These are phyloP conservation scores for Rugonectria rugulosa DNA, from an alignment of 2,329 filamentous ascomycete genomes.

Conservation along the genomic window DNA sequence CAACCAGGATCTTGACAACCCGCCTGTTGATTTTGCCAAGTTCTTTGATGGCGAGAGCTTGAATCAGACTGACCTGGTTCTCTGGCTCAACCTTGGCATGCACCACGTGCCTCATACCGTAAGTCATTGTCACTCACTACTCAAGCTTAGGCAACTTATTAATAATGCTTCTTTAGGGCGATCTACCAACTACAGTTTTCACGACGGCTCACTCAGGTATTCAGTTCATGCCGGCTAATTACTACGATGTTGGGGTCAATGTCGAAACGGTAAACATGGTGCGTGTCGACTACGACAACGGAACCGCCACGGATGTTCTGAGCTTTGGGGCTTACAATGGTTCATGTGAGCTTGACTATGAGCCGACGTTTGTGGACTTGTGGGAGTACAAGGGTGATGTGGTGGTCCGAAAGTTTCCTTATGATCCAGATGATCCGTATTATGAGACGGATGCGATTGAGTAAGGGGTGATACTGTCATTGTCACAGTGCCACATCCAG, in stretches of 20 bases:
- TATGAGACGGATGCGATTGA: conserved; percentile 13
- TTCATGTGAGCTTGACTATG: conserved; percentile 38
- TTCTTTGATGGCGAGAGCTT: conserved; percentile 52
- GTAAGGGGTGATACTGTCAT: too few relatives aligned
- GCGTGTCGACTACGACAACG: conserved; percentile 47
- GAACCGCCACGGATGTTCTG: conserved; percentile 40
- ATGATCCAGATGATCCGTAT: conserved; percentile 5
- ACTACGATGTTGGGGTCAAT: conserved; percentile 44
- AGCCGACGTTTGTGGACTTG: conserved; percentile 38
- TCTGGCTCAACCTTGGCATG: conserved; percentile 59
- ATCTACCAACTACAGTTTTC: conserved; percentile 15
- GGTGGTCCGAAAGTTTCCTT: conserved; percentile 14
- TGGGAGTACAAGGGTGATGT: conserved; percentile 46
- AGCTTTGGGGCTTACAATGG: conserved; percentile 44
- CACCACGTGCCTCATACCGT: conserved; percentile 47
- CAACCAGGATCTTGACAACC: conserved; percentile 47
- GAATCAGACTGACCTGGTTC: conserved; percentile 48
- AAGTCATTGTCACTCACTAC: background rate
- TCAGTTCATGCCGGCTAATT: conserved; percentile 41
- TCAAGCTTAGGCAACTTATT: too few relatives aligned
- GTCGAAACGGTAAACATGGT: conserved; percentile 41
- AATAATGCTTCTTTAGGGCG: conserved; percentile 4
- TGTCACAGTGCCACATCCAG: too few relatives aligned
- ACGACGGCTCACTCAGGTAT: conserved; percentile 13
- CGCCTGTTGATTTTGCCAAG: conserved; percentile 55